Evolutionary conservation across 768 basidiomycete genomes (phyloP).

Genomic region (Phallus indusiatus): DNA sequence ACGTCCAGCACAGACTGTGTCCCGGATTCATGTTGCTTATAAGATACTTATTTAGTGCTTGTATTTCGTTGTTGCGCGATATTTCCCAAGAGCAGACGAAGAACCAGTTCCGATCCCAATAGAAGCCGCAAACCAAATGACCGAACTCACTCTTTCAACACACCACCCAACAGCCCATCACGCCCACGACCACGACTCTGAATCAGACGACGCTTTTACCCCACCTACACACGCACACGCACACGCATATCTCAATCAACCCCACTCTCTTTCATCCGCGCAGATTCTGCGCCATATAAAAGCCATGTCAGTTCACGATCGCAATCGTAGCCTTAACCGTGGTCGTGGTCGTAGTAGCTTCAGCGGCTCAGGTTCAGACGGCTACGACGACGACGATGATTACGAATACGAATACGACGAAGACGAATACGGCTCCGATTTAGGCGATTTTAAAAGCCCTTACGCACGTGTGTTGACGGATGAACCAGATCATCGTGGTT

Average conservation of each 20-base stretch:
- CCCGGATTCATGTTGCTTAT: not conserved
- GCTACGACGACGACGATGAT: not conserved
- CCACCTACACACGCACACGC: too few species aligned
- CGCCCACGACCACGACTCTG: too few species aligned
- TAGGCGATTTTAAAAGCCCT: not conserved
- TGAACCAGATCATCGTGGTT: not conserved
- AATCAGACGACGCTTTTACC: too few species aligned
- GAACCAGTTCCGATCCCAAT: not conserved
- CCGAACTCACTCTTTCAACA: too few species aligned
- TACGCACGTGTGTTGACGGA: not conserved
- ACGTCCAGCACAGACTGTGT: slow-evolving; percentile 20
- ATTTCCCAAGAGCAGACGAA: not conserved
- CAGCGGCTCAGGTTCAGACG: too few species aligned
- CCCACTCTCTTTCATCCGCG: too few species aligned
- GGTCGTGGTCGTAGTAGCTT: too few species aligned
- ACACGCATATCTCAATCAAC: too few species aligned
- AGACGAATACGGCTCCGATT: not conserved
- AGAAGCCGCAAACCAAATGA: not conserved
- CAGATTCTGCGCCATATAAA: too few species aligned
- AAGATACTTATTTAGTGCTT: not conserved
- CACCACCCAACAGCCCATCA: too few species aligned
- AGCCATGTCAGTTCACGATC: too few species aligned
- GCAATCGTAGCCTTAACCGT: too few species aligned
- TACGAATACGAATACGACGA: not conserved
- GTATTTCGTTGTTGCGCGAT: not conserved